Evolutionary conservation across 805 yeast genomes (phyloP).

Genomic region (Millerago galiae): DNA sequence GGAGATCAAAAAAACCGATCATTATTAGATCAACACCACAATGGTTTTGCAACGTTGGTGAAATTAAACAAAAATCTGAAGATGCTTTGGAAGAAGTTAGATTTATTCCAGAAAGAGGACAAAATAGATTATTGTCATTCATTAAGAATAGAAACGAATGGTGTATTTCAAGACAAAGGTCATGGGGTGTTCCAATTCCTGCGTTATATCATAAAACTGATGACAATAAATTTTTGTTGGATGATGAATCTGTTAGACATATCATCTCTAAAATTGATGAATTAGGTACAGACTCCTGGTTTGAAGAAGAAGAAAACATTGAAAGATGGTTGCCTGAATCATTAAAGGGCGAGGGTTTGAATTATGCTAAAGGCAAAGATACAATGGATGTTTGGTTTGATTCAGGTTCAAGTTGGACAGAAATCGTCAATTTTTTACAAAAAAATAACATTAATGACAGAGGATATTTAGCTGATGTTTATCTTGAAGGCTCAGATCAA

Average conservation of each 20-base stretch:
- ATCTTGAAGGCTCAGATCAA: conserved; percentile 95
- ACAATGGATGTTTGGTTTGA: conserved; percentile 99
- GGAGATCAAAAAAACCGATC: conserved; percentile 96
- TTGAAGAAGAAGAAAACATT: conserved; percentile 44
- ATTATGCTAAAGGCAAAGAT: conserved; percentile 65
- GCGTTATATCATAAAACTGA: conserved; percentile 53
- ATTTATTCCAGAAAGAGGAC: conserved; percentile 72
- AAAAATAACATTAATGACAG: conserved; percentile 31
- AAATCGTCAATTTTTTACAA: conserved; percentile 35
- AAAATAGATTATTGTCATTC: conserved; percentile 64
- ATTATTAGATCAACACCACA: conserved; percentile 93
- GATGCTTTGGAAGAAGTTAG: conserved; percentile 53
- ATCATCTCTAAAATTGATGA: conserved; percentile 50
- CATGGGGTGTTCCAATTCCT: conserved; percentile 98
- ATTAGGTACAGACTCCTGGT: conserved; percentile 79
- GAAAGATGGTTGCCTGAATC: conserved; percentile 69
- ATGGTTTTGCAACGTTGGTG: conserved; percentile 87
- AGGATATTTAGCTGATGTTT: conserved; percentile 64
- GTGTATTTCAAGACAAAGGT: conserved; percentile 95
- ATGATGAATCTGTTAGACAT: conserved; percentile 46
- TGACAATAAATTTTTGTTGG: conserved; percentile 60
- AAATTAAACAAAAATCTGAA: conserved; percentile 58
- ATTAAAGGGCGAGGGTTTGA: conserved; percentile 33
- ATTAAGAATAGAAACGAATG: conserved; percentile 79
- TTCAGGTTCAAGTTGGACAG: conserved; percentile 89